These are phyloP conservation scores for Houttuynia cordata DNA, from an alignment of 164 flowering plant genomes.

Conservation along the genomic window DNA sequence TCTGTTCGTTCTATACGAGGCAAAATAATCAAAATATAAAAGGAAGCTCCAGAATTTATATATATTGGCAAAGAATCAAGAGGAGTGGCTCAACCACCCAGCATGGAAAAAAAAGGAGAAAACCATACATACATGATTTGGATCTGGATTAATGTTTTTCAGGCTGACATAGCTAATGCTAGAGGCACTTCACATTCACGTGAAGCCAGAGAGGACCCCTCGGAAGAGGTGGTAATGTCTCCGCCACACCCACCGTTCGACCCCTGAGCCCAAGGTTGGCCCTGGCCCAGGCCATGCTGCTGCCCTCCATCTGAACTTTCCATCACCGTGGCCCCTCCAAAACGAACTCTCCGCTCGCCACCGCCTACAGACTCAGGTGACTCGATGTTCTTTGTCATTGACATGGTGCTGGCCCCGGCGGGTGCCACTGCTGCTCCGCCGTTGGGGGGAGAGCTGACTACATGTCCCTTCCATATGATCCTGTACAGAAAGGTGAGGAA, in stretches of 20 bases:
- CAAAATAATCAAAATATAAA: too few relatives aligned
- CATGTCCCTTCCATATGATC: not conserved
- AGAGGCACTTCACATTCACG: constrained; percentile 1
- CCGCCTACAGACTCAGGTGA: not conserved
- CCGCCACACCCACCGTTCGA: not conserved
- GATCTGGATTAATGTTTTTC: not conserved
- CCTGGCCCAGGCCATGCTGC: not conserved
- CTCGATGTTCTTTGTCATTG: not conserved
- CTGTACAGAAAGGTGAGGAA: not conserved
- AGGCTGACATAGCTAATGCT: not conserved
- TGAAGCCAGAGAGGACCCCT: not conserved
- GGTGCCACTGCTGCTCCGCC: not conserved
- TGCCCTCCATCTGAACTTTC: not conserved
- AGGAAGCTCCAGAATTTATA: too few relatives aligned
- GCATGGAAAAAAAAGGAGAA: not conserved
- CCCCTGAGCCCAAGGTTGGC: too few relatives aligned
- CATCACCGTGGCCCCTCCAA: not conserved
- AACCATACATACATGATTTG: not conserved
- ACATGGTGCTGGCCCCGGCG: not conserved
- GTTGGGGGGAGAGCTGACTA: not conserved
- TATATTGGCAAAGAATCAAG: too few relatives aligned
- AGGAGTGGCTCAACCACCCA: too few relatives aligned
- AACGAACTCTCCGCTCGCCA: not conserved
- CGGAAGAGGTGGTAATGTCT: not conserved
- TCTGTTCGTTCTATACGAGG: too few relatives aligned